Evolutionary conservation across 2,329 filamentous ascomycete genomes (phyloP), one percentile per base, ranked within the genome.

Genomic region (Coniochaeta sp.): DNA sequence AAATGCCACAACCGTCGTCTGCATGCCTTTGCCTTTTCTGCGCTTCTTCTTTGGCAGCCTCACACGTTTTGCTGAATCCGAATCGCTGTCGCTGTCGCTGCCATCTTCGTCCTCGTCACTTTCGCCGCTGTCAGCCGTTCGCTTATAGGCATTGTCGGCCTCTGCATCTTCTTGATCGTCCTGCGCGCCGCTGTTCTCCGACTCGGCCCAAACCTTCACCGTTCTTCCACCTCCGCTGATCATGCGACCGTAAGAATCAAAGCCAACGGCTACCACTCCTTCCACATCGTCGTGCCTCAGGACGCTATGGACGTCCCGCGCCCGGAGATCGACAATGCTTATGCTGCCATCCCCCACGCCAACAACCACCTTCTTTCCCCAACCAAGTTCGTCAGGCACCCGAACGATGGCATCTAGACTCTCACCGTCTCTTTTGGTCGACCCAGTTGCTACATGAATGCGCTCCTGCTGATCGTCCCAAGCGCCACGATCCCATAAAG

Each of bases 401-500:
- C 89, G 74, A 1, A 85, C 81, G 62, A 97, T 78, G n/a, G 86
- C 83, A 69, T 98, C 93, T 47, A 97, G 76, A 62, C 89, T 91
- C 72, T 96, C 92, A 52, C 85, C 90, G 9, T 85, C 88, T 58
- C 60, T 64, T 61, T 68, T 69, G 22, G 73, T 76, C 66, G 76
- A 80, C 19, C 80, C 82, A 11, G 79, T 75, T 65, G 91, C 87
- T 9, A 97, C 85, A 57, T 89, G 85, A 67, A 97, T 89, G 58
- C 92, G 84, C 75, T 96, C 92, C 67, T 96, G 90, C 72, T 96
- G 91, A 72, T 98, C 93, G 69, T 96, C 93, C 93, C 95, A 98
- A 0, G 90, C 86, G 1, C 93, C 93, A 66, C 89, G 89, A 73
- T 99, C 93, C 93, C 95, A 99, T 7, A 98, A 77, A 5, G 93